Evolutionary conservation across 2,329 filamentous ascomycete genomes (phyloP).

Genomic region (Didymella glomerata): DNA sequence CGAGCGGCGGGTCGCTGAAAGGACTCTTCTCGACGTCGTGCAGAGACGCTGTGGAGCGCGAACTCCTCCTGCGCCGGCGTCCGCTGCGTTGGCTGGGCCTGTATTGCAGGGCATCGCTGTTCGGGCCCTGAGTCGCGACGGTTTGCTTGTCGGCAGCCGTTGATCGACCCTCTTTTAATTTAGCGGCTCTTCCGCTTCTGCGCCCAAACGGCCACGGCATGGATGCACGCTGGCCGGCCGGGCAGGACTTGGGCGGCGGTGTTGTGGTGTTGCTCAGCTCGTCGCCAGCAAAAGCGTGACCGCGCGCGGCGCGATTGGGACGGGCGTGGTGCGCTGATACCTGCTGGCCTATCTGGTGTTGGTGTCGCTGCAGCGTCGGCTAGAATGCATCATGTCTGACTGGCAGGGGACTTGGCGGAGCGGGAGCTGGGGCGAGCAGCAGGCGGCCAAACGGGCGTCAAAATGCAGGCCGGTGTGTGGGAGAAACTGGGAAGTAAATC

Average conservation of each 20-base stretch:
- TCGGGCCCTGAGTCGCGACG: constrained; percentile 26
- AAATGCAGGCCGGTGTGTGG: constrained; percentile 13
- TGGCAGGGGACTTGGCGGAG: constrained; percentile 21
- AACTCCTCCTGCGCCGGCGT: constrained; percentile 43
- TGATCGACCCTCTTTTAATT: constrained; percentile 50
- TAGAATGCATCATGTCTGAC: constrained; percentile 33
- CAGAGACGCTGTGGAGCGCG: constrained; percentile 45
- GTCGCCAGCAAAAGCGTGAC: constrained; percentile 34
- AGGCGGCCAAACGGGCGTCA: constrained; percentile 12
- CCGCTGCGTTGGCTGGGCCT: constrained; percentile 40
- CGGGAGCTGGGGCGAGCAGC: constrained; percentile 14
- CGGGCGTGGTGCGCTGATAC: constrained; percentile 23
- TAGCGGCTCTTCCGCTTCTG: constrained; percentile 72
- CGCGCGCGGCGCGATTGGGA: constrained; percentile 30
- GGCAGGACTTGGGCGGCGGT: constrained; percentile 14
- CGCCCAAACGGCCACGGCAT: constrained; percentile 90
- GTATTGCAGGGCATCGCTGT: constrained; percentile 37
- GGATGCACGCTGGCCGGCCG: constrained; percentile 22
- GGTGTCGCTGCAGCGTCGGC: constrained; percentile 26
- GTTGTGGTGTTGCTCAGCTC: constrained; percentile 12
- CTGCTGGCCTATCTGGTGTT: constrained; percentile 20
- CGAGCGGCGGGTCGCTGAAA: constrained; percentile 30
- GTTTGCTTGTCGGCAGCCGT: constrained; percentile 59
- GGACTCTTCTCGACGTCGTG: constrained; percentile 41
- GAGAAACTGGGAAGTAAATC: constrained; percentile 19